These are phyloP conservation scores for Comarum palustre DNA, from an alignment of 306 rosid species.

Conservation along the genomic window DNA sequence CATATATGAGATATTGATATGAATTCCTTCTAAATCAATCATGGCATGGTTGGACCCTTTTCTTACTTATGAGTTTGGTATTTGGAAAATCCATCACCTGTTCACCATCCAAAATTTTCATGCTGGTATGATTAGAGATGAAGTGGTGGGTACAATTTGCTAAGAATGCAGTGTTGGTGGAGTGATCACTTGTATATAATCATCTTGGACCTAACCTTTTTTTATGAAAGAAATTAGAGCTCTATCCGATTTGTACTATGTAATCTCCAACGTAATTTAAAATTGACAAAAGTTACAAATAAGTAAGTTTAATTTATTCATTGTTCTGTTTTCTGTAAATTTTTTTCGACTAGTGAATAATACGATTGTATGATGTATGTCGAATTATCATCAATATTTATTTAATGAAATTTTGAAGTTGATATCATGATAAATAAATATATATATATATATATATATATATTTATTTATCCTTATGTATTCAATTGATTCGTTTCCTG, in stretches of 20 bases:
- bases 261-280: background rate
- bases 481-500: background rate
- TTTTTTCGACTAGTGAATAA: too few species aligned
- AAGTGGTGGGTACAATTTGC: slow-evolving; percentile 32
- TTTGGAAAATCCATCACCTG: slow-evolving; percentile 15
- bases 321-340: too few species aligned
- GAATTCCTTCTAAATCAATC: slow-evolving; percentile 49
- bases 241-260: background rate
- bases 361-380: too few species aligned
- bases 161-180: slow-evolving; percentile 1
- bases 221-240: background rate
- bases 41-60: slow-evolving; percentile 39
- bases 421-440: too few species aligned
- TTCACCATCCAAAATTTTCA: slow-evolving; percentile 30
- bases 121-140: slow-evolving; percentile 35
- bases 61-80: slow-evolving; percentile 30
- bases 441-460: too few species aligned
- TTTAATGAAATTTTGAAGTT: background rate
- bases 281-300: background rate
- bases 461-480: too few species aligned
- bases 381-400: background rate
- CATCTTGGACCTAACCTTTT: background rate
- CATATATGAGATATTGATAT: background rate
- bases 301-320: background rate
- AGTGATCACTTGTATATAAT: slow-evolving; percentile 17